A percentile compares a stretch with the other conserved stretches of the same genome.
Conservation (phyloP, 495 filamentous ascomycete species). For the Aspergillus egyptiacus region DNA sequence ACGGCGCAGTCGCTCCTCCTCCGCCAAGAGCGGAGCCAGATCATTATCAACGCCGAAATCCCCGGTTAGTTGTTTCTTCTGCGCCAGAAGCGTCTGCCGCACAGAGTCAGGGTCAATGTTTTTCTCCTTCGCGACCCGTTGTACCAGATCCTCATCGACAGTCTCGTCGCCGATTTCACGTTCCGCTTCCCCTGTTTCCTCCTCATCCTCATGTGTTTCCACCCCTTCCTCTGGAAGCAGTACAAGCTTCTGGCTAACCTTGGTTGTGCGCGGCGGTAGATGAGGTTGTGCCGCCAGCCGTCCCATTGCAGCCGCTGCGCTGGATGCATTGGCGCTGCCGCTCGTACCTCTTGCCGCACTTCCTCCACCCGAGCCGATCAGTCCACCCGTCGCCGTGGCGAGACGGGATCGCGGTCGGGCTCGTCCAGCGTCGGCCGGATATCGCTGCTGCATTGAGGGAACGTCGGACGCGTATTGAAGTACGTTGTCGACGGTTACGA, state of each 20-base stretch:
- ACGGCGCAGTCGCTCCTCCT: constrained; percentile 65
- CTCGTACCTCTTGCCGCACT: constrained; percentile 7
- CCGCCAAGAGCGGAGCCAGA: constrained; percentile 65
- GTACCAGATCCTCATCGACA: constrained; percentile 45
- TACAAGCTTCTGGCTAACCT: constrained; percentile 91
- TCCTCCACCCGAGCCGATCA: constrained; percentile 22
- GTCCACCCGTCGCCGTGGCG: constrained; percentile 31
- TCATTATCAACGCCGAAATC: constrained; percentile 58
- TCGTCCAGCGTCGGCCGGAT: constrained; percentile 56
- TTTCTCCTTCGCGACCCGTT: constrained; percentile 31
- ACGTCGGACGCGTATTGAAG: constrained; percentile 92
- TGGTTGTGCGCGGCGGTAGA: constrained; percentile 81
- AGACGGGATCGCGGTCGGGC: constrained; percentile 42
- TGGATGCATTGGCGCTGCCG: constrained; percentile 14
- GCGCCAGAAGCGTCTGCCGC: constrained; percentile 30
- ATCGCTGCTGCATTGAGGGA: constrained; percentile 85
- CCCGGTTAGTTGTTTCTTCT: constrained; percentile 33
- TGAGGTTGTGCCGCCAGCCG: constrained; percentile 57
- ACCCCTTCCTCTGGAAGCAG: constrained; percentile 71
- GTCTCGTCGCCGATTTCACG: constrained; percentile 43
- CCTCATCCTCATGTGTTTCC: constrained; percentile 36
- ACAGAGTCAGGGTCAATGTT: constrained; percentile 36
- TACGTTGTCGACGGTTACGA: constrained; percentile 94
- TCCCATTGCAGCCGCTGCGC: constrained; percentile 25
- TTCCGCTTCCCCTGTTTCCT: constrained; percentile 43